A percentile compares a stretch with the other conserved stretches of the same genome.
Conservation (phyloP, 257 asterid genomes). For the Knoxia roxburghii region DNA sequence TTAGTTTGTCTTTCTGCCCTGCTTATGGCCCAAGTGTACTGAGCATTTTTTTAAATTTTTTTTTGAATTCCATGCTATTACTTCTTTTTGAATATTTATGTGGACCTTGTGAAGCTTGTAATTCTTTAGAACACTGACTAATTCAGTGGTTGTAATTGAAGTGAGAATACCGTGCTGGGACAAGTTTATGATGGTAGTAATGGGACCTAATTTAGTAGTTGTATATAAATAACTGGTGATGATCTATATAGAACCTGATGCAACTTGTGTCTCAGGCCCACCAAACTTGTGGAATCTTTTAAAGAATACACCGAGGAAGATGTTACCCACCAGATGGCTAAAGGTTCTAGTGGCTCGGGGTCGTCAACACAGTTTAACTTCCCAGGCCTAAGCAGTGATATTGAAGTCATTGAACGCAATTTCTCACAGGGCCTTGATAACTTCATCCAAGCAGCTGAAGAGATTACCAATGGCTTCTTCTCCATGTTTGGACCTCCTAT, state of each 20-base stretch:
- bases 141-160: not conserved
- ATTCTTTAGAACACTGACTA: not conserved
- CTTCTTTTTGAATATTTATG: not conserved
- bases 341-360: slow-evolving; percentile 37
- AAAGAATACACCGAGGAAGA: slow-evolving; percentile 85
- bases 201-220: not conserved
- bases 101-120: not conserved
- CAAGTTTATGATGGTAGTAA: not conserved
- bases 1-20: not conserved
- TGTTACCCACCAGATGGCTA: slow-evolving; percentile 60
- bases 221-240: not conserved
- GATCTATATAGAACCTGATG: not conserved
- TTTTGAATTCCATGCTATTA: not conserved
- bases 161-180: not conserved
- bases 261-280: slow-evolving; percentile 49
- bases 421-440: slow-evolving; percentile 38
- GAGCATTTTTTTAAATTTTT: too few species aligned
- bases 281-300: slow-evolving; percentile 66
- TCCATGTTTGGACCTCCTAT: slow-evolving; percentile 38
- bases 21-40: not conserved
- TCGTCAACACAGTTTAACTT: slow-evolving; percentile 36
- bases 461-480: slow-evolving; percentile 51
- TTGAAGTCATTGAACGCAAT: slow-evolving; percentile 63
- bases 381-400: slow-evolving; percentile 66
- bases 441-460: slow-evolving; percentile 57